A percentile compares a stretch with the other conserved stretches of the same genome.
These are phyloP conservation scores for Phytopythium helicoides DNA, from an alignment of 352 stramenopile species.

Conservation along the genomic window DNA sequence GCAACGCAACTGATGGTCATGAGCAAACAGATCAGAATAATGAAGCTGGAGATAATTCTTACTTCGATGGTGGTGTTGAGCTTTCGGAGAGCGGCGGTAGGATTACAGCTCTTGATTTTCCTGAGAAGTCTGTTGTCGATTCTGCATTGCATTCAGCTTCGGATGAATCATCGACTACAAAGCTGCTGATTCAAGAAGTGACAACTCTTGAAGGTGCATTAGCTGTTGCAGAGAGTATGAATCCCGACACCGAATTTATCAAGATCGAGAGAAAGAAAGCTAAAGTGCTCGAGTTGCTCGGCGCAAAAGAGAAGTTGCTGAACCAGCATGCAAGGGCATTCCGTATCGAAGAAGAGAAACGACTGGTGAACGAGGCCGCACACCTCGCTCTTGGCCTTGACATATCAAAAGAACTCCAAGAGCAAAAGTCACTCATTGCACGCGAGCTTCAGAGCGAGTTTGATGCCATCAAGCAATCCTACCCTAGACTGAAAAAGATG, in stretches of 20 bases:
- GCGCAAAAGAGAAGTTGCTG: conserved; percentile 32
- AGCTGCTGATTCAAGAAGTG: conserved; percentile 36
- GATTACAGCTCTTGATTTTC: too few species aligned
- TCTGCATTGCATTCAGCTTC: conserved; percentile 22
- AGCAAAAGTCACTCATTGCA: conserved; percentile 26
- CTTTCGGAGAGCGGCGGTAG: too few species aligned
- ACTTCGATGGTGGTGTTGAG: too few species aligned
- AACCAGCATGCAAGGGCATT: conserved; percentile 28
- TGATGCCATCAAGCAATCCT: conserved; percentile 20
- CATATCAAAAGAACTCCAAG: conserved; percentile 19
- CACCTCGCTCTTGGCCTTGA: conserved; percentile 34
- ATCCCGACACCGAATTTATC: neutral
- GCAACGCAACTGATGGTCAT: too few species aligned
- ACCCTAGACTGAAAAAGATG: conserved; percentile 13
- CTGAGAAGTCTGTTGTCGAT: too few species aligned
- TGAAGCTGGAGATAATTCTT: too few species aligned
- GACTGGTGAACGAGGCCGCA: conserved; percentile 39
- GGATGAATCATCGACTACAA: conserved; percentile 55
- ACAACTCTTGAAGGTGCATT: conserved; percentile 7
- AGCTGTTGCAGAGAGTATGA: neutral
- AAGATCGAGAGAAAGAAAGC: conserved; percentile 46
- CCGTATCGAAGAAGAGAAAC: conserved; percentile 32
- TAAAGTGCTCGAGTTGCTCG: conserved; percentile 34
- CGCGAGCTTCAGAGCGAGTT: conserved; percentile 29
- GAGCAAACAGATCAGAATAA: too few species aligned